Base-by-base conservation (phyloP, 139 green algal species). In the Tetraselmis chui region DNA sequence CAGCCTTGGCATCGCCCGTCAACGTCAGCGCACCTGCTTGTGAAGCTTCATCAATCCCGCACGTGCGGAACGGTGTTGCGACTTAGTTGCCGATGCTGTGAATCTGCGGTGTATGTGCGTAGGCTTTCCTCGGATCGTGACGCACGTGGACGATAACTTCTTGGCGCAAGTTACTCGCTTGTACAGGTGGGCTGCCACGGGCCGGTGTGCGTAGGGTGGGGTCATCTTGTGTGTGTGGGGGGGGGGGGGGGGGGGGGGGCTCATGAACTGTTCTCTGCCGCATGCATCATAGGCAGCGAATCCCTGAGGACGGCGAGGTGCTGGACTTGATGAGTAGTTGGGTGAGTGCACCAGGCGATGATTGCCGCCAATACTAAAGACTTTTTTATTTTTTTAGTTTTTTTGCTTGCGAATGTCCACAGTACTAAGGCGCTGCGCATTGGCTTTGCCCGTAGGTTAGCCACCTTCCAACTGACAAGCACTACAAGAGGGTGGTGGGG, bases 101-200 rank as follows among this genome's bases (percentile, higher is more conserved):
- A n/a, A n/a, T n/a, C n/a, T n/a, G n/a, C n/a, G n/a, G 23, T 1
- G n/a, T 23, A 2, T 67, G 67, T 30, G 26, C 67, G 32, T 58
- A 86, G 76, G 58, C 27, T 23, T 79, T 1, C 91, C 92, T 0
- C 85, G 92, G 0, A 59, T 94, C 0, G 91, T 97, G 2, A 91
- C 91, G 29, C 93, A 97, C 45, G 87, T 94, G n/a, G 95, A 98
- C 83, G 90, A 94, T 18, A 32, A 31, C 23, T 98, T 98, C 84
- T 77, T 96, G 31, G 80, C 75, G 0, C 86, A 94, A 77, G 84
- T 98, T 1, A 97, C 94, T 1, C 77, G 95, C 86, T 88, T 98
- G 5, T 97, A 97, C 86, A 81, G 91, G 28, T 67, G 45, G 11
- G 45, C 45, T 25, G 11, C 45, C 45, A n/a, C n/a, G n/a, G n/a